These are phyloP conservation scores for Globisporangium viniferum DNA, from an alignment of 352 stramenopile species.

Conservation along the genomic window DNA sequence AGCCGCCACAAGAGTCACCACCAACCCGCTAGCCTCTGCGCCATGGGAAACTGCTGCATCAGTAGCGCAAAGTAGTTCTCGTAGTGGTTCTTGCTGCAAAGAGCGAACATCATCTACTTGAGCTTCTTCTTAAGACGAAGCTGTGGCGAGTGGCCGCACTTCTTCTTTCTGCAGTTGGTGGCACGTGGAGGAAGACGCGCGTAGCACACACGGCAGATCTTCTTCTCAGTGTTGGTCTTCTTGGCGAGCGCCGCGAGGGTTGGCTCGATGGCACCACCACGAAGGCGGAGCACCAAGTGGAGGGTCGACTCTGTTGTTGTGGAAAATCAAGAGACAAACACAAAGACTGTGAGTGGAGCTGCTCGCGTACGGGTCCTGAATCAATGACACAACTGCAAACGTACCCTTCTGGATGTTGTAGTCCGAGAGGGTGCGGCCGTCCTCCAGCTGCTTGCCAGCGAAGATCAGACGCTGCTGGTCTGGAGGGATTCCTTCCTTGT, in stretches of 20 bases:
- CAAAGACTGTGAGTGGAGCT: background rate
- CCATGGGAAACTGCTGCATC: conserved; percentile 3
- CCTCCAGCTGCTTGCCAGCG: conserved; percentile 99
- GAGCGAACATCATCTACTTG: conserved; percentile 89
- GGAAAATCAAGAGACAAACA: background rate
- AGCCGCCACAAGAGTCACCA: background rate
- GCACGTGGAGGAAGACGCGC: conserved; percentile 98
- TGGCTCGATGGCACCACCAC: conserved; percentile 94
- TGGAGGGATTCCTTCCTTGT: conserved; percentile 92
- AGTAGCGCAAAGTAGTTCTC: conserved; percentile 4
- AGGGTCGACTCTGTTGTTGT: conserved; percentile 88
- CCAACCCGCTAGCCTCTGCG: background rate
- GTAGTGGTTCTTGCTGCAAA: conserved; percentile 1
- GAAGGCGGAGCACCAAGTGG: conserved; percentile 94
- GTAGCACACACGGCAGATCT: conserved; percentile 99
- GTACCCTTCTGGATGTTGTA: conserved; percentile 95
- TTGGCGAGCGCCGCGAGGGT: conserved; percentile 97
- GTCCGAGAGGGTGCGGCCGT: conserved; percentile 91
- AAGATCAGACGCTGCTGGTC: conserved; percentile 98
- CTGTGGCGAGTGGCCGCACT: conserved; percentile 99
- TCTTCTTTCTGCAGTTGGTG: conserved; percentile 99
- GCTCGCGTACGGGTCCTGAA: background rate
- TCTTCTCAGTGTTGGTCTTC: conserved; percentile 99
- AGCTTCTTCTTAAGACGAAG: conserved; percentile 99
- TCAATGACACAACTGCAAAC: background rate